A percentile compares a stretch with the other conserved stretches of the same genome.
Evolutionary conservation across 2,329 filamentous ascomycete genomes (phyloP).

Genomic region (Aureobasidium sp.): DNA sequence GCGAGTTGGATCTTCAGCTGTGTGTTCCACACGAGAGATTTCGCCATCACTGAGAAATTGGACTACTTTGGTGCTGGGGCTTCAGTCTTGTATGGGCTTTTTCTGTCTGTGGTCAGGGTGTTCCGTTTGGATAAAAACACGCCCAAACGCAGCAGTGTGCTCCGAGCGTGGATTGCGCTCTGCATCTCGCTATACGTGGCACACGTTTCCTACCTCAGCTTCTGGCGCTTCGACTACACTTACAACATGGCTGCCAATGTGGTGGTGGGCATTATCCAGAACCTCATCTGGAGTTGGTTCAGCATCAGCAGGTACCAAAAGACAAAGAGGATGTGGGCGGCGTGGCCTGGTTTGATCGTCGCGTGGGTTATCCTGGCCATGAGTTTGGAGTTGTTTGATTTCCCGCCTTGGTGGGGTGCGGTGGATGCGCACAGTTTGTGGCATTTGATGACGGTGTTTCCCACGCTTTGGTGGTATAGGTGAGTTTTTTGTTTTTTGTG

Average conservation of each 20-base stretch:
- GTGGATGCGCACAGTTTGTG: slow-evolving; percentile 92
- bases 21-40: slow-evolving; percentile 88
- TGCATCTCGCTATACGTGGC: slow-evolving; percentile 63
- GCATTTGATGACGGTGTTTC: slow-evolving; percentile 87
- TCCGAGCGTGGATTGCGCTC: slow-evolving; percentile 65
- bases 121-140: slow-evolving; percentile 61
- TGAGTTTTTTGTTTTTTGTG: slow-evolving; percentile 50
- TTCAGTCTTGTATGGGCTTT: slow-evolving; percentile 82
- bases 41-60: slow-evolving; percentile 75
- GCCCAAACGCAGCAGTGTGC: slow-evolving; percentile 38
- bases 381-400: slow-evolving; percentile 93
- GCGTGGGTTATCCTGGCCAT: slow-evolving; percentile 88
- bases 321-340: slow-evolving; percentile 67
- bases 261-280: slow-evolving; percentile 67
- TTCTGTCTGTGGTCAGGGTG: slow-evolving; percentile 72
- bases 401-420: slow-evolving; percentile 71
- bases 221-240: slow-evolving; percentile 85
- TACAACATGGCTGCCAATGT: slow-evolving; percentile 99
- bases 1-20: slow-evolving; percentile 81
- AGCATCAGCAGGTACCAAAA: slow-evolving; percentile 64
- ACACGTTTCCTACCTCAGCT: slow-evolving; percentile 76
- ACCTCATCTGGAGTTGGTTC: slow-evolving; percentile 79
- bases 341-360: slow-evolving; percentile 84
- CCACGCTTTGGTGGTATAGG: slow-evolving; percentile 90
- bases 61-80: slow-evolving; percentile 94